phyloP scores from a whole-genome alignment of 768 basidiomycete species.

The Flagelloscypha sp. region DNA sequence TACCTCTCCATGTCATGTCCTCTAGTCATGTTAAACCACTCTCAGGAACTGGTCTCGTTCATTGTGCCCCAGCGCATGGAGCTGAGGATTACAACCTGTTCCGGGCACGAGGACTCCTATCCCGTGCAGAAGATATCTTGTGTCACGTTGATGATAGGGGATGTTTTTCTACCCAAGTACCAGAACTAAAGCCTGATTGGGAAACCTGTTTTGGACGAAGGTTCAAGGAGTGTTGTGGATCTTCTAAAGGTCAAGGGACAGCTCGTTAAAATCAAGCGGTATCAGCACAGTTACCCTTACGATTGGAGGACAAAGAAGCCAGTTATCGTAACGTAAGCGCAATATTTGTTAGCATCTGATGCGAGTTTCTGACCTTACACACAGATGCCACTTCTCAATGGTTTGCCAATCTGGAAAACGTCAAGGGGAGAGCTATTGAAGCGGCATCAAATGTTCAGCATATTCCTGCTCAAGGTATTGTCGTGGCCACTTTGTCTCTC shows the following conservation, averaged over 20 bases:
- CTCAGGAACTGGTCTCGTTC: slow-evolving; percentile 93
- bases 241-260: slow-evolving; percentile 48
- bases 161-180: slow-evolving; percentile 53
- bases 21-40: slow-evolving; percentile 74
- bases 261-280: slow-evolving; percentile 58
- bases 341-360: neutral
- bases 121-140: slow-evolving; percentile 37
- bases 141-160: slow-evolving; percentile 83
- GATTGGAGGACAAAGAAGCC: slow-evolving; percentile 96
- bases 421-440: slow-evolving; percentile 68
- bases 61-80: slow-evolving; percentile 93
- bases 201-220: slow-evolving; percentile 64
- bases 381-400: slow-evolving; percentile 94
- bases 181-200: slow-evolving; percentile 51
- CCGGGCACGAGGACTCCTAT: slow-evolving; percentile 46
- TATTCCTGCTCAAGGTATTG: slow-evolving; percentile 63
- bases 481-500: neutral
- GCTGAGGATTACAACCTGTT: slow-evolving; percentile 84
- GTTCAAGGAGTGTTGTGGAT: slow-evolving; percentile 56
- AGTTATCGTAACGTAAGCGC: slow-evolving; percentile 75
- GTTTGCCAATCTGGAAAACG: slow-evolving; percentile 87
- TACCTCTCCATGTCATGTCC: slow-evolving; percentile 45
- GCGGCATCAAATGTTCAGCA: slow-evolving; percentile 68
- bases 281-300: slow-evolving; percentile 88
- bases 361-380: too few relatives aligned